Conservation (phyloP, 495 filamentous ascomycete species). For the Chaetomium fimeti region DNA sequence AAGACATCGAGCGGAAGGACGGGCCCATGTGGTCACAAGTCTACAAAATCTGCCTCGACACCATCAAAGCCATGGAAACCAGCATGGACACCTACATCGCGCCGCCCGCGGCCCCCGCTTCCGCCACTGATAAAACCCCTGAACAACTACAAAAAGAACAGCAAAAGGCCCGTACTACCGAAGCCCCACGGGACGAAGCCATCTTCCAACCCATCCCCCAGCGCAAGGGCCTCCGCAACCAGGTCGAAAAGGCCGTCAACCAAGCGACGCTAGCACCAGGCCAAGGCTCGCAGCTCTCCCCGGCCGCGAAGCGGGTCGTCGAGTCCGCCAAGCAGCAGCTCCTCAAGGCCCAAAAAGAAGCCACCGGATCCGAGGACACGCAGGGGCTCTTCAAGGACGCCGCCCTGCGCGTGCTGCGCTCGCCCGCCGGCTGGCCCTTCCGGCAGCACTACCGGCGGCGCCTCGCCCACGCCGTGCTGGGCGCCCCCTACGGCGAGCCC, state of each 20-base stretch:
- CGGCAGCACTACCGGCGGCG: conserved; percentile 65
- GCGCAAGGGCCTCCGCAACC: conserved; percentile 48
- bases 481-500: conserved; percentile 63
- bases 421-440: conserved; percentile 65
- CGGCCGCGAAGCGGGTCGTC: conserved; percentile 41
- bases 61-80: conserved; percentile 63
- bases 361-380: conserved; percentile 43
- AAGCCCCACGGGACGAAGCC: conserved; percentile 57
- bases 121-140: conserved; percentile 31
- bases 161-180: conserved; percentile 34
- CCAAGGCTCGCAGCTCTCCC: conserved; percentile 47
- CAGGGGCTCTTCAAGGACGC: conserved; percentile 36
- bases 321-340: conserved; percentile 41
- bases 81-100: conserved; percentile 61
- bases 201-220: conserved; percentile 55
- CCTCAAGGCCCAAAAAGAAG: conserved; percentile 47
- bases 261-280: conserved; percentile 59
- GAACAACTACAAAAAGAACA: conserved; percentile 30
- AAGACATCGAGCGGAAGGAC: conserved; percentile 80
- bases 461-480: conserved; percentile 62
- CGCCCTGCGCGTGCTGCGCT: conserved; percentile 42
- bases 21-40: conserved; percentile 82
- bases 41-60: conserved; percentile 59
- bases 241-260: conserved; percentile 54
- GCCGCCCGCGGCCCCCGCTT: conserved; percentile 37